These are phyloP conservation scores for Colletotrichum simmondsii DNA, from an alignment of 2,329 filamentous ascomycete genomes.

Conservation along the genomic window DNA sequence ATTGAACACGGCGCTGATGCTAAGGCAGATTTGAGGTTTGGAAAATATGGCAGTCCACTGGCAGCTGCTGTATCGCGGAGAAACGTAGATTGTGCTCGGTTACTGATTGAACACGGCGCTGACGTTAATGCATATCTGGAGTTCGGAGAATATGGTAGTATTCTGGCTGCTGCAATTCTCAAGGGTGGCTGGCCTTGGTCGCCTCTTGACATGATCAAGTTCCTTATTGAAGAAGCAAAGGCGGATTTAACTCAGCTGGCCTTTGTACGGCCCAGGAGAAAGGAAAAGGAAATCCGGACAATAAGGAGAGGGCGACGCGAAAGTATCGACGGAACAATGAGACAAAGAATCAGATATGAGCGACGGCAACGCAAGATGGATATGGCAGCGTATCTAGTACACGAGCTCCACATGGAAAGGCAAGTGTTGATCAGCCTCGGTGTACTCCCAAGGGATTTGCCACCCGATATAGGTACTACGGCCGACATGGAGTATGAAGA, in stretches of 20 bases:
- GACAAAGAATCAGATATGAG: background rate
- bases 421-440: background rate
- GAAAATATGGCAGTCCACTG: background rate
- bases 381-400: background rate
- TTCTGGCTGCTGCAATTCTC: background rate
- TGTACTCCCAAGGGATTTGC: background rate
- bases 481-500: background rate
- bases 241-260: background rate
- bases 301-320: fast-evolving
- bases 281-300: background rate
- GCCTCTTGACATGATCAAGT: background rate
- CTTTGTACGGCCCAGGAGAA: background rate
- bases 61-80: background rate
- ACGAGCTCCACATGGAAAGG: background rate
- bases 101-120: background rate
- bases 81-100: background rate
- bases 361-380: background rate
- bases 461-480: background rate
- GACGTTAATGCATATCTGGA: background rate
- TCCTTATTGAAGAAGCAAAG: background rate
- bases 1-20: background rate
- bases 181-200: background rate
- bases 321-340: background rate
- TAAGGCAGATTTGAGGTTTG: background rate
- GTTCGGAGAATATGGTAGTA: background rate